phyloP scores from a whole-genome alignment of 495 filamentous ascomycete genomes.

The Aspergillus saccharolyticus region DNA sequence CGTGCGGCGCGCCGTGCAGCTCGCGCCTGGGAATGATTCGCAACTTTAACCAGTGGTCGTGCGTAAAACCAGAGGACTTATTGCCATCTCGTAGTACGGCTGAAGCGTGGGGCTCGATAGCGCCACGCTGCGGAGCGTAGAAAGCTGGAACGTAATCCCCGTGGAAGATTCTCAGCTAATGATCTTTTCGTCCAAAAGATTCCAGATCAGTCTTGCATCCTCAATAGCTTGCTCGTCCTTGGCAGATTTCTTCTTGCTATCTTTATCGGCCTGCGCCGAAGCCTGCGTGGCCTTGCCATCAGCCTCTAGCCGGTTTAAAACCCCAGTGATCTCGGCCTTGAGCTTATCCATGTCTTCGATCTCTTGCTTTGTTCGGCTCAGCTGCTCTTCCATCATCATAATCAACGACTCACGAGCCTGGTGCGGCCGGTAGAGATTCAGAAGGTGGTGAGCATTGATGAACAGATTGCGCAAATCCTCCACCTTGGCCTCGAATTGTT shows the following conservation, averaged over 20 bases:
- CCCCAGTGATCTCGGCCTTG: conserved; percentile 64
- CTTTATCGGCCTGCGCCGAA: conserved; percentile 2
- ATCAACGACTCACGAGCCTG: conserved; percentile 91
- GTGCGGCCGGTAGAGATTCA: conserved; percentile 94
- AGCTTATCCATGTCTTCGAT: conserved; percentile 68
- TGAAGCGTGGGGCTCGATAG: not conserved
- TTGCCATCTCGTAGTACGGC: not conserved
- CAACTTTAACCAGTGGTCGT: not conserved
- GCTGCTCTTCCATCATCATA: conserved; percentile 83
- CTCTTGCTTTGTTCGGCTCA: conserved; percentile 69
- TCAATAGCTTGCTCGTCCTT: conserved; percentile 17
- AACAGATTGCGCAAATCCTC: conserved; percentile 72
- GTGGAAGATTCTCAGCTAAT: not conserved
- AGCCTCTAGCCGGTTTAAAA: conserved; percentile 59
- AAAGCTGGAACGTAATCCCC: not conserved
- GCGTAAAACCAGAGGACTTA: not conserved
- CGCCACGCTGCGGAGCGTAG: not conserved
- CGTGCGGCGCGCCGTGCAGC: not conserved
- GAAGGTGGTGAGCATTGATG: conserved; percentile 81
- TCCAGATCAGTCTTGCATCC: conserved; percentile 34
- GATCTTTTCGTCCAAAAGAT: conserved; percentile 28
- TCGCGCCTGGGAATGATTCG: not conserved
- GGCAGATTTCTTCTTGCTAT: conserved; percentile 6
- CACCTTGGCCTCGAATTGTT: conserved; percentile 58
- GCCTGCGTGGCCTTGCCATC: conserved; percentile 26